Conservation (phyloP, 768 basidiomycete species). For the Fomitopsis serialis region DNA sequence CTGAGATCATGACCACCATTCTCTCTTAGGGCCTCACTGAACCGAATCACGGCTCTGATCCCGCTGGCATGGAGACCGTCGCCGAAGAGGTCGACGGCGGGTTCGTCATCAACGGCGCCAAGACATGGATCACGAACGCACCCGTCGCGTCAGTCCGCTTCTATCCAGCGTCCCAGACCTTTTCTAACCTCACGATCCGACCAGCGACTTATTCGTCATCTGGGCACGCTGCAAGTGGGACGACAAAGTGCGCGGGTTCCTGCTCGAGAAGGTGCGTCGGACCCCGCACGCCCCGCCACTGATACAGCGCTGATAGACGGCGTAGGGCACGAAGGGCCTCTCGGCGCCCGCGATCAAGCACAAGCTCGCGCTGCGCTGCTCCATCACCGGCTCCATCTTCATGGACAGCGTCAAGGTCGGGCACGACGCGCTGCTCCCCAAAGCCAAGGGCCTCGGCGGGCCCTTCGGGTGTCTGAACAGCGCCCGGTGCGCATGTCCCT, state of each 20-base stretch:
- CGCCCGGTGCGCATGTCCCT: conserved; percentile 45
- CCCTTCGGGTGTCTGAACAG: conserved; percentile 93
- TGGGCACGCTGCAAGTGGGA: conserved; percentile 98
- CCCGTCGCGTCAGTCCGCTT: conserved; percentile 67
- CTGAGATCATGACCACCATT: neutral
- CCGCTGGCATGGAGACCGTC: conserved; percentile 94
- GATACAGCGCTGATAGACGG: neutral
- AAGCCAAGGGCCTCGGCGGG: conserved; percentile 70
- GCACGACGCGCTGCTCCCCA: conserved; percentile 70
- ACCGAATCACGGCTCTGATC: conserved; percentile 96
- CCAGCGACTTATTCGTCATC: conserved; percentile 81
- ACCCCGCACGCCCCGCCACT: too few species aligned
- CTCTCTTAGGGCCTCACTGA: conserved; percentile 79
- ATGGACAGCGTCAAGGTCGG: conserved; percentile 86
- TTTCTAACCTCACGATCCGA: neutral
- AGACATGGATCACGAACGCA: conserved; percentile 97
- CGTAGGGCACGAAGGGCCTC: conserved; percentile 77
- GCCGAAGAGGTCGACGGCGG: conserved; percentile 84
- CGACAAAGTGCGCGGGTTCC: conserved; percentile 80
- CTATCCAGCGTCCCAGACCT: conserved; percentile 1
- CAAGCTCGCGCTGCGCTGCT: conserved; percentile 86
- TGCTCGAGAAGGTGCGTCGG: conserved; percentile 82
- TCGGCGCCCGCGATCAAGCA: conserved; percentile 86
- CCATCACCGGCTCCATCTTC: conserved; percentile 82
- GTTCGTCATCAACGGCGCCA: conserved; percentile 83